Percentiles rank a stretch among this genome's conserved stretches.
Evolutionary conservation across 1,284 basidiomycete species (phyloP).

Genomic region (Mycena sp.): DNA sequence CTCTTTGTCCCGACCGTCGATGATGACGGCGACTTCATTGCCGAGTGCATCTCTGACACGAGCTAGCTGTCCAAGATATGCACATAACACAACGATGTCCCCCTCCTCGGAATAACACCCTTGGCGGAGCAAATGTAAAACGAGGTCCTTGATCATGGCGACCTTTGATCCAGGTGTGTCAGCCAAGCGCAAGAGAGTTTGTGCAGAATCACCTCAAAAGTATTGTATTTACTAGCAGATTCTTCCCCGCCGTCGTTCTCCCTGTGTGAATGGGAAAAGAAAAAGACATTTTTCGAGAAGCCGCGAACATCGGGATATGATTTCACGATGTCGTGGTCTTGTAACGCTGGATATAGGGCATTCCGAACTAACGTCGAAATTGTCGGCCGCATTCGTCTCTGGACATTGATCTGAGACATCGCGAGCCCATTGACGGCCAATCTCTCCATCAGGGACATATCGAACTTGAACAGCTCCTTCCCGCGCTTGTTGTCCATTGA

Average conservation of each 20-base stretch:
- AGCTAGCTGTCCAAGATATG: constrained; percentile 79
- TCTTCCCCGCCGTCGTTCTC: constrained; percentile 68
- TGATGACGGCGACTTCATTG: constrained; percentile 64
- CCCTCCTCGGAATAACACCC: constrained; percentile 68
- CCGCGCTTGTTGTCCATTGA: constrained; percentile 65
- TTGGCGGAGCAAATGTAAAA: constrained; percentile 74
- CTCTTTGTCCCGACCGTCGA: constrained; percentile 77
- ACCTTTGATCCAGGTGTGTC: constrained; percentile 54
- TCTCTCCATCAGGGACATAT: constrained; percentile 74
- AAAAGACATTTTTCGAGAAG: constrained; percentile 68
- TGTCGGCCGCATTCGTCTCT: constrained; percentile 69
- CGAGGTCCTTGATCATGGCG: constrained; percentile 75
- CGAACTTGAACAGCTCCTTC: constrained; percentile 62
- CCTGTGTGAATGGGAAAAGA: constrained; percentile 63
- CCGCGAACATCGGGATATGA: constrained; percentile 66
- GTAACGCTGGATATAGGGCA: constrained; percentile 65
- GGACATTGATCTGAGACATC: constrained; percentile 70
- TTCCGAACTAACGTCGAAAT: constrained; percentile 63
- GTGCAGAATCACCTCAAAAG: constrained; percentile 64
- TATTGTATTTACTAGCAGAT: constrained; percentile 71
- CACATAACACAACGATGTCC: constrained; percentile 80
- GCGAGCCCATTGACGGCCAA: constrained; percentile 59
- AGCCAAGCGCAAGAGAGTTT: not conserved
- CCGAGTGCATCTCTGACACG: constrained; percentile 62
- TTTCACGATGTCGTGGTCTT: constrained; percentile 64